Evolutionary conservation across 2,329 filamentous ascomycete species (phyloP).

Genomic region (Orbilia brochopaga): DNA sequence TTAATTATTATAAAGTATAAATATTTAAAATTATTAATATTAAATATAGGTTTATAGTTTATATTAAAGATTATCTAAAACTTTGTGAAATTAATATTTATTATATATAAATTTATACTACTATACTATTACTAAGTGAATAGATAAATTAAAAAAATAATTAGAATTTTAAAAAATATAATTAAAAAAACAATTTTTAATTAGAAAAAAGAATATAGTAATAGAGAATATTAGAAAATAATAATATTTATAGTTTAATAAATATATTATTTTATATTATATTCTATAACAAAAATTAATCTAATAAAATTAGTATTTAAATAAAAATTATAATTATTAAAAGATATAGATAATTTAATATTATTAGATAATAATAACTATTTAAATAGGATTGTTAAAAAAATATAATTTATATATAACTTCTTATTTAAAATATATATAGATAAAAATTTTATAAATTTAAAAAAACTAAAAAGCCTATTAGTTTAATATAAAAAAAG

Average conservation of each 20-base stretch:
- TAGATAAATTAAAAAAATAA: not conserved
- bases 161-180: not conserved
- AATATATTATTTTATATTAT: too few species aligned
- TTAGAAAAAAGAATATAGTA: conserved; percentile 15
- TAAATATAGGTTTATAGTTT: not conserved
- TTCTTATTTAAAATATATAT: not conserved
- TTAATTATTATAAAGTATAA: not conserved
- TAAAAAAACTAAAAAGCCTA: not conserved
- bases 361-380: not conserved
- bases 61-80: not conserved
- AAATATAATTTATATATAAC: not conserved
- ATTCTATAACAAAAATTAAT: conserved; percentile 6
- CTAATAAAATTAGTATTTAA: conserved; percentile 13
- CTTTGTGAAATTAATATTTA: not conserved
- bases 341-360: not conserved
- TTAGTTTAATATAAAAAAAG: too few species aligned
- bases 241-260: conserved; percentile 10
- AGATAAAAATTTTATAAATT: not conserved
- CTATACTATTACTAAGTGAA: not conserved
- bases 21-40: not conserved
- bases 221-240: conserved; percentile 35
- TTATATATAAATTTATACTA: not conserved
- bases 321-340: conserved; percentile 4
- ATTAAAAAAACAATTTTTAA: conserved; percentile 21
- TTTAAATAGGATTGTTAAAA: not conserved